A percentile compares a stretch with the other conserved stretches of the same genome.
Conservation (phyloP, 768 basidiomycete genomes). For the Mrakia gelida region DNA sequence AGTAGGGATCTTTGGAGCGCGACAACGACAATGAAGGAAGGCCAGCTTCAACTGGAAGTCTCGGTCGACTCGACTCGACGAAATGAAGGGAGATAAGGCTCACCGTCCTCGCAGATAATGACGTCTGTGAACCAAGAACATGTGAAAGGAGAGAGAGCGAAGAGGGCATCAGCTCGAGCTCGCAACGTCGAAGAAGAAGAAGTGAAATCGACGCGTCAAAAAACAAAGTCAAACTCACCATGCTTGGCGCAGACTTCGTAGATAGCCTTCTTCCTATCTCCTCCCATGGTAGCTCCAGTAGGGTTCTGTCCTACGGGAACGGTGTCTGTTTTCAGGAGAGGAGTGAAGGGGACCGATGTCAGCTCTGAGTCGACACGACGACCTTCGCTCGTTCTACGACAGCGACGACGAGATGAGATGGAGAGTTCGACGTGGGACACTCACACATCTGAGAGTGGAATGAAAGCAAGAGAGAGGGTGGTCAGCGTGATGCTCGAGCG, state of each 20-base stretch:
- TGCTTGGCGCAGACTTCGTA: constrained; percentile 79
- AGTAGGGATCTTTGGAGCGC: background rate
- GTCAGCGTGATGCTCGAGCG: no score
- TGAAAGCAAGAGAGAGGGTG: constrained; percentile 14
- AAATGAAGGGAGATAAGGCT: constrained; percentile 34
- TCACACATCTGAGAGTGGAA: no score
- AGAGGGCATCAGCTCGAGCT: background rate
- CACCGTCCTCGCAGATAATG: constrained; percentile 79
- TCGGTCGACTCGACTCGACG: constrained; percentile 51
- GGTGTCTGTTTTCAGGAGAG: constrained; percentile 66
- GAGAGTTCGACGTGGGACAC: no score
- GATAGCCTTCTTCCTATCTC: constrained; percentile 65
- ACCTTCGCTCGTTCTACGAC: no score
- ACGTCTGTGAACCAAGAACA: constrained; percentile 48
- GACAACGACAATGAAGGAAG: background rate
- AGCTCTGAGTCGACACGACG: background rate
- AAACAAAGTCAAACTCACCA: constrained; percentile 7
- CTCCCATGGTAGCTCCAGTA: constrained; percentile 65
- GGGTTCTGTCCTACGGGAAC: constrained; percentile 83
- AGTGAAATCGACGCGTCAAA: background rate
- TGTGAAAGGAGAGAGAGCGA: background rate
- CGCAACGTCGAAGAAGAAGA: background rate
- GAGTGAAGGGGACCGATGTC: constrained; percentile 42
- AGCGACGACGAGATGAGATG: no score
- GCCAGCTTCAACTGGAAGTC: background rate